A percentile compares a stretch with the other conserved stretches of the same genome.
Conservation (phyloP, 192 early-diverging fungal genomes). For the Neocallimastix lanati region DNA sequence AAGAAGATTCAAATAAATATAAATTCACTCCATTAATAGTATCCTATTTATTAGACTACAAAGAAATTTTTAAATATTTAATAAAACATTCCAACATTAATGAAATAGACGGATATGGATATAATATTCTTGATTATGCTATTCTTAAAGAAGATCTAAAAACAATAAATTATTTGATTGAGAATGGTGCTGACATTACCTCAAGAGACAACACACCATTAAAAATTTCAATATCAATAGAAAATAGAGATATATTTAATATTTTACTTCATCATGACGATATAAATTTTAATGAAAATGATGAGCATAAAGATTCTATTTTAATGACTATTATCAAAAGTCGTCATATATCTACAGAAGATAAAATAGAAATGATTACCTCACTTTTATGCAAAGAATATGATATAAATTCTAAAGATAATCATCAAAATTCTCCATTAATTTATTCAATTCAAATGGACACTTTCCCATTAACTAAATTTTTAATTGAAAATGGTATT, state of each 20-base stretch:
- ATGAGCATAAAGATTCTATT: not conserved
- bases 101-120: not conserved
- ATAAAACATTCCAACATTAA: not conserved
- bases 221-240: not conserved
- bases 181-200: not conserved
- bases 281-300: not conserved
- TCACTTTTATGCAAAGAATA: not conserved
- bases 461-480: not conserved
- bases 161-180: not conserved
- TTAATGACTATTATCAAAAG: no score
- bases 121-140: not conserved
- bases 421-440: not conserved
- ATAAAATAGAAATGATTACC: not conserved
- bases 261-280: not conserved
- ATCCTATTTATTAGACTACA: not conserved
- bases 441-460: not conserved
- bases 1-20: not conserved
- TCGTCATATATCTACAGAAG: not conserved
- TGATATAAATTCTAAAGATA: not conserved
- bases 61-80: not conserved
- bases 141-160: not conserved
- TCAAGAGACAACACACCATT: not conserved
- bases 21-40: not conserved
- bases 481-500: not conserved
- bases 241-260: not conserved